A percentile compares a stretch with the other conserved stretches of the same genome.
Evolutionary conservation across 805 yeast species (phyloP).

Genomic region (Yamadazyma tumulicola): DNA sequence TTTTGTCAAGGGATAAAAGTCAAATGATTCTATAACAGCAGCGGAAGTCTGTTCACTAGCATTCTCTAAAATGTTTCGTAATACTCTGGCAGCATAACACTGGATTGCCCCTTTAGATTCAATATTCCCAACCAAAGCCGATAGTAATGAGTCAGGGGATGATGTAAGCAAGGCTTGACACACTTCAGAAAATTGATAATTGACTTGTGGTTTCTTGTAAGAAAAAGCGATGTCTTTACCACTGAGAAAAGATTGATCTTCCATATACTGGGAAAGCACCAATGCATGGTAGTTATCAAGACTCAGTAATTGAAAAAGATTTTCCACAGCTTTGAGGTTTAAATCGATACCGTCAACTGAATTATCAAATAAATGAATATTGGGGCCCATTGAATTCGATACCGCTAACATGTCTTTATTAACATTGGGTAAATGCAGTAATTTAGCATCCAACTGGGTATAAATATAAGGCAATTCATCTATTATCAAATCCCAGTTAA

Average conservation of each 20-base stretch:
- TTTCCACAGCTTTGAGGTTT: background rate
- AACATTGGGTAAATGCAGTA: conserved; percentile 5
- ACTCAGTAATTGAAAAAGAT: background rate
- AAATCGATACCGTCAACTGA: background rate
- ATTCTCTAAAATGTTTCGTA: conserved; percentile 12
- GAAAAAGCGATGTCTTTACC: background rate
- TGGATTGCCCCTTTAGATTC: conserved; percentile 9
- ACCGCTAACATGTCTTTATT: conserved; percentile 30
- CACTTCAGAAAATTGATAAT: background rate
- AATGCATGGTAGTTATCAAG: conserved; percentile 3
- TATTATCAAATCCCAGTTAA: conserved; percentile 2
- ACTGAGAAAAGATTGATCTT: conserved; percentile 7
- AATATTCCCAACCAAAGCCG: background rate
- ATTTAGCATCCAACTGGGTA: conserved; percentile 2
- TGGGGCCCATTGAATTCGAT: conserved; percentile 46
- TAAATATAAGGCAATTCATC: background rate
- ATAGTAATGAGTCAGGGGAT: background rate
- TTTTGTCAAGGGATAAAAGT: conserved; percentile 28
- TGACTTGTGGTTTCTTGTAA: background rate
- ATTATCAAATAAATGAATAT: conserved; percentile 27
- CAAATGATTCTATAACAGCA: conserved; percentile 22
- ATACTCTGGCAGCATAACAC: conserved; percentile 19
- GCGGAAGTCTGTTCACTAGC: conserved; percentile 15
- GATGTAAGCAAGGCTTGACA: background rate
- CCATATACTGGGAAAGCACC: conserved; percentile 7